Percentiles rank a stretch among this genome's conserved stretches.
Evolutionary conservation across 495 filamentous ascomycete species (phyloP).

Genomic region (Hypomontagnella monticulosa): DNA sequence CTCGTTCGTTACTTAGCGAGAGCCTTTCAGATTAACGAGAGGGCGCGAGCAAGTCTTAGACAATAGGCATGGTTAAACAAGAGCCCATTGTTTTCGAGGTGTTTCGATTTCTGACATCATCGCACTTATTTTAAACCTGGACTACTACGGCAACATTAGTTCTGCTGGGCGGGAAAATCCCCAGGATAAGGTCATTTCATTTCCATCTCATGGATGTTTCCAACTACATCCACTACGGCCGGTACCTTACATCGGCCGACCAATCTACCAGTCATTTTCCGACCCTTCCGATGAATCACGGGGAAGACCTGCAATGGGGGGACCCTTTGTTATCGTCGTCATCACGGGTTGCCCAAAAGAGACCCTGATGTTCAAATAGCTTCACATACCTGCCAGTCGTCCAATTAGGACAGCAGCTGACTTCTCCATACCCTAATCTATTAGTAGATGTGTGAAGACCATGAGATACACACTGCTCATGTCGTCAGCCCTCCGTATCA

Average conservation of each 20-base stretch:
- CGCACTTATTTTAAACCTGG: slow-evolving; percentile 29
- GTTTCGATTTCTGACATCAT: slow-evolving; percentile 39
- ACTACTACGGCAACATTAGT: slow-evolving; percentile 35
- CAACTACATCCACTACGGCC: slow-evolving; percentile 35
- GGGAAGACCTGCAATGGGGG: slow-evolving; percentile 39
- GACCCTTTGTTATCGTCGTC: slow-evolving; percentile 36
- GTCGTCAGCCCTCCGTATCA: slow-evolving; percentile 37
- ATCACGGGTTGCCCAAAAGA: slow-evolving; percentile 41
- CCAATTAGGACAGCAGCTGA: slow-evolving; percentile 43
- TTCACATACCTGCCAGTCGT: slow-evolving; percentile 26
- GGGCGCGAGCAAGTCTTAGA: background rate
- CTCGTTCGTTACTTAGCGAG: background rate
- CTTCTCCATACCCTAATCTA: slow-evolving; percentile 37
- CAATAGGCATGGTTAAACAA: background rate
- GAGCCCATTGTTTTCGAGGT: slow-evolving; percentile 1
- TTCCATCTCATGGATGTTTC: slow-evolving; percentile 30
- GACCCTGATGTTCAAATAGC: slow-evolving; percentile 32
- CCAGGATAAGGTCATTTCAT: slow-evolving; percentile 33
- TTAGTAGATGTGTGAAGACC: slow-evolving; percentile 26
- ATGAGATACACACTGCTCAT: slow-evolving; percentile 32
- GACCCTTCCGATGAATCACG: slow-evolving; percentile 41
- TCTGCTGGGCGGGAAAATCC: slow-evolving; percentile 31
- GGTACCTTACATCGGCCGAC: slow-evolving; percentile 45
- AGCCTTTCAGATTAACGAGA: background rate
- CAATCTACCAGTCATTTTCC: slow-evolving; percentile 44